Conservation (phyloP, 164 flowering plant genomes). For the Stephania yunnanensis region DNA sequence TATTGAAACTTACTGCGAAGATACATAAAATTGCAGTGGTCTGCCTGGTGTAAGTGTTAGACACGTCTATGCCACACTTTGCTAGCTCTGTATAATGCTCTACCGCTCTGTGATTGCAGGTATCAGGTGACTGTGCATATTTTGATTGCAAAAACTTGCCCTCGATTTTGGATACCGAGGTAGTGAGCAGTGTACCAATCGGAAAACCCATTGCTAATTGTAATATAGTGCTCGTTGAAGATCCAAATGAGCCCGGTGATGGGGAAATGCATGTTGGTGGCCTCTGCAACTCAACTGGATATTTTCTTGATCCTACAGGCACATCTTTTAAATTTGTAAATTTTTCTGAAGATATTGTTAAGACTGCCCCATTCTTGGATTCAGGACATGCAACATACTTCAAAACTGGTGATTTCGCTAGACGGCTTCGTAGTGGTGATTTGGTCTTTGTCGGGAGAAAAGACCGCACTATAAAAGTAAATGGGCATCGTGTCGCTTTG, state of each 20-base stretch:
- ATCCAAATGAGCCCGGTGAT: slow-evolving; percentile 30
- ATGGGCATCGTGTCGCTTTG: slow-evolving; percentile 76
- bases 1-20: too few species aligned
- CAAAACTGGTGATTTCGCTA: slow-evolving; percentile 80
- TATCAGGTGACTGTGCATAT: slow-evolving; percentile 90
- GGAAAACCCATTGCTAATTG: slow-evolving; percentile 77
- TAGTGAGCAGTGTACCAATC: slow-evolving; percentile 72
- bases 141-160: slow-evolving; percentile 83
- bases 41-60: background rate
- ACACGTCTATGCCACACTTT: background rate
- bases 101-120: slow-evolving; percentile 35
- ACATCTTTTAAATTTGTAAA: slow-evolving; percentile 31
- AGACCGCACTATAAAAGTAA: slow-evolving; percentile 68
- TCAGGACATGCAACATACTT: slow-evolving; percentile 28
- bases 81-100: background rate
- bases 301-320: slow-evolving; percentile 26
- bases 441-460: slow-evolving; percentile 75
- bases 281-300: slow-evolving; percentile 57
- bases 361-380: slow-evolving; percentile 16
- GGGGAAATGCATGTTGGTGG: slow-evolving; percentile 87
- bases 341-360: slow-evolving; percentile 23
- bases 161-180: slow-evolving; percentile 47
- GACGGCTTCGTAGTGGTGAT: slow-evolving; percentile 59
- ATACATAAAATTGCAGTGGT: too few species aligned
- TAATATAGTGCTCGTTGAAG: slow-evolving; percentile 53